Conservation (phyloP, 169 alveolate species). For the Plasmodium ovale region DNA sequence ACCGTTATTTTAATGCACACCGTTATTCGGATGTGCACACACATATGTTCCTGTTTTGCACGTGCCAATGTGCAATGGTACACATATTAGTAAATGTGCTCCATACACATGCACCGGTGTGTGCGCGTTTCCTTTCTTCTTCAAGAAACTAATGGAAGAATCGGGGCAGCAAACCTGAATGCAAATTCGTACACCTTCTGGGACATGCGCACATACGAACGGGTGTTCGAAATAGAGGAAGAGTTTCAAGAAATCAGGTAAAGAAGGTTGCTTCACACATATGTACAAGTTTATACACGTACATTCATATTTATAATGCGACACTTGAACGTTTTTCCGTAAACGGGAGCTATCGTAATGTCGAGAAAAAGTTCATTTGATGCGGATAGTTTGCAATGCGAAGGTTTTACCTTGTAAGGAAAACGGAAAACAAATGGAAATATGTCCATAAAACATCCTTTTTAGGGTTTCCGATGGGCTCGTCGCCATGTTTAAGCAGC, state of each 20-base stretch:
- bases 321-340: neutral
- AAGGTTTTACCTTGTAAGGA: neutral
- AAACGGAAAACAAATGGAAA: too few species aligned
- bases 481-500: slow-evolving; percentile 85
- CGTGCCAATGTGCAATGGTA: neutral
- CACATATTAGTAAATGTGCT: neutral
- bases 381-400: too few species aligned
- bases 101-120: too few species aligned
- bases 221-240: slow-evolving; percentile 65
- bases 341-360: too few species aligned
- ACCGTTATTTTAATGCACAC: too few species aligned
- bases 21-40: too few species aligned
- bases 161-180: slow-evolving; percentile 84
- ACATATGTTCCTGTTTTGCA: too few species aligned
- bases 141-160: slow-evolving; percentile 82
- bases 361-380: neutral
- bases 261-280: too few species aligned
- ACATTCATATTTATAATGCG: too few species aligned
- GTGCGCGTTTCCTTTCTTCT: neutral
- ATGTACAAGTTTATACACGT: too few species aligned
- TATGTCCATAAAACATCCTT: too few species aligned
- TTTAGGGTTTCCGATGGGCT: slow-evolving; percentile 84
- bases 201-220: slow-evolving; percentile 75
- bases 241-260: slow-evolving; percentile 76
- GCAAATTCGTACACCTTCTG: slow-evolving; percentile 83